Base-by-base conservation (phyloP, 139 green algal genomes). In the Pleodorina starrii region DNA sequence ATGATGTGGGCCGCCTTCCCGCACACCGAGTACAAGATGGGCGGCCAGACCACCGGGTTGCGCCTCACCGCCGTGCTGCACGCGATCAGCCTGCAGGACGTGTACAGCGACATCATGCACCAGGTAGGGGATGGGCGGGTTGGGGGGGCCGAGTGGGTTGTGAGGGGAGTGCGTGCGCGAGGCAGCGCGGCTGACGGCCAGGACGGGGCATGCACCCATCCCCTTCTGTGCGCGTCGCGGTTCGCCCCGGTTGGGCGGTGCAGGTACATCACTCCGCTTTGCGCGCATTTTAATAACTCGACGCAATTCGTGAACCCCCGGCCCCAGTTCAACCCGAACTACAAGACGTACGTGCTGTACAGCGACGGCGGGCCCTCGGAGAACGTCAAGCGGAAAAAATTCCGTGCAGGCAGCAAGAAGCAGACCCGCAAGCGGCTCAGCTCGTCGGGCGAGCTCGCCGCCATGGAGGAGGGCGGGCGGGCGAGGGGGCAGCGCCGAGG, bases 281-380 rank as follows among this genome's bases (percentile, higher is more conserved):
- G 36, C 25, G 48, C 35, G 16, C 32, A 25, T 86, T 19, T n/a
- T n/a, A n/a, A n/a, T n/a, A n/a, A n/a, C n/a, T n/a, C n/a, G n/a
- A n/a, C n/a, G n/a, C n/a, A n/a, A n/a, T n/a, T n/a, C n/a, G n/a
- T n/a, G n/a, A n/a, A n/a, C n/a, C n/a, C n/a, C n/a, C n/a, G n/a
- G n/a, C 29, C 36, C 73, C 93, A 97, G 93, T 99, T 99, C 92
- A 97, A 96, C 35, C 96, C 97, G 0, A 94, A 94, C 36, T 99
- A 99, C 92, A 94, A 97, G 42, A 93, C 98, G 80, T 99, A 99
- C 81, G 96, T 98, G 77, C 94, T 99, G 40, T 98, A 99, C 93
- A 95, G 82, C 7, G 96, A 98, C 77, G 94, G 94, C 27, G 92
- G 91, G 0, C 91, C 94, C 0, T 85, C 85, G 29, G 90, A 94